A percentile compares a stretch with the other conserved stretches of the same genome.
Conservation (phyloP, 352 stramenopile genomes). For the Thraustochytrium sp. region DNA sequence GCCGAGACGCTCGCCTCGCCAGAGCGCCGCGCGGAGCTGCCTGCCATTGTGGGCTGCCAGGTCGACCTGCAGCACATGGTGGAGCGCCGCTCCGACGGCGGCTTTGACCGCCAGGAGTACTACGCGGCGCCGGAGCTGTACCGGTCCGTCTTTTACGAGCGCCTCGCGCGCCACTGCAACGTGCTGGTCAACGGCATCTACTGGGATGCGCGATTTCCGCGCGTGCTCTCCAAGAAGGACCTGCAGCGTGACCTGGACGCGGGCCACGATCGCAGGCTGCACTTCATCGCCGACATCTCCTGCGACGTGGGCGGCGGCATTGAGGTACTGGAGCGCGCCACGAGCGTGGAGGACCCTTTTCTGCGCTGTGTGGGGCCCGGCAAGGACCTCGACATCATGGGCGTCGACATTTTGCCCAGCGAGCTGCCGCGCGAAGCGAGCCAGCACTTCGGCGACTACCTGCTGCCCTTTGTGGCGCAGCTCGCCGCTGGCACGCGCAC, state of each 20-base stretch:
- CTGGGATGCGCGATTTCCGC: slow-evolving; percentile 86
- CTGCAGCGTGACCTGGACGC: slow-evolving; percentile 62
- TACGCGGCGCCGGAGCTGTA: slow-evolving; percentile 81
- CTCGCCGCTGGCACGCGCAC: slow-evolving; percentile 57
- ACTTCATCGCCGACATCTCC: slow-evolving; percentile 86
- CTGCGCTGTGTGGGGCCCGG: slow-evolving; percentile 74
- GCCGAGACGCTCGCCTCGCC: slow-evolving; percentile 48
- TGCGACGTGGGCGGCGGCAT: slow-evolving; percentile 87
- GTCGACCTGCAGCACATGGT: slow-evolving; percentile 55
- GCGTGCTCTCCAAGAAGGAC: slow-evolving; percentile 82
- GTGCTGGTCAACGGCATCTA: slow-evolving; percentile 93
- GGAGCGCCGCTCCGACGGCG: slow-evolving; percentile 10
- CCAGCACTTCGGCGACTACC: slow-evolving; percentile 85
- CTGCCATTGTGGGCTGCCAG: slow-evolving; percentile 53
- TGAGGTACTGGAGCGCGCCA: slow-evolving; percentile 85
- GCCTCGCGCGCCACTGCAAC: slow-evolving; percentile 75
- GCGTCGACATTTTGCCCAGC: slow-evolving; percentile 88
- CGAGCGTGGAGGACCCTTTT: slow-evolving; percentile 87
- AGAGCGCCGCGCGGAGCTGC: slow-evolving; percentile 27
- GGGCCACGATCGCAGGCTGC: slow-evolving; percentile 56
- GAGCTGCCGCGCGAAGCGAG: slow-evolving; percentile 87
- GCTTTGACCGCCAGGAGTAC: slow-evolving; percentile 73
- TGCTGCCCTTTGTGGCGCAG: slow-evolving; percentile 69
- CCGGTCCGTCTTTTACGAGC: slow-evolving; percentile 78
- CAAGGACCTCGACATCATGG: slow-evolving; percentile 68